phyloP scores from a whole-genome alignment of 352 stramenopile genomes.

The Peronospora farinosa region DNA sequence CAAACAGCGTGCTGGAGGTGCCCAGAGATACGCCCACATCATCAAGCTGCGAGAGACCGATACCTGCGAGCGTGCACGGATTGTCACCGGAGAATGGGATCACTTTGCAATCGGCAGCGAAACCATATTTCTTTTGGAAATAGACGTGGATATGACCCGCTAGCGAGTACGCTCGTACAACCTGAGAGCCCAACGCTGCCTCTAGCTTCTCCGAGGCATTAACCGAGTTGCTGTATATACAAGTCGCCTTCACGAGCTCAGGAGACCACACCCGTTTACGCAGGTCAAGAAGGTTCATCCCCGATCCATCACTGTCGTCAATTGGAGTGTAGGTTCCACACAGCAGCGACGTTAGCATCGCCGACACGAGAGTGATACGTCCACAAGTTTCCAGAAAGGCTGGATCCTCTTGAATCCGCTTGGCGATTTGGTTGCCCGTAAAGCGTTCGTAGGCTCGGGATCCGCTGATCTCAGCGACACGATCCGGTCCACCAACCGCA shows the following conservation, averaged over 20 bases:
- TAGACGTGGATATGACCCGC: constrained; percentile 50
- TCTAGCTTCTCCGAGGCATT: constrained; percentile 24
- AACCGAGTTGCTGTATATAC: constrained; percentile 18
- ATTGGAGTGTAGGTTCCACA: constrained; percentile 59
- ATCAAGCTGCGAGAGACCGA: constrained; percentile 46
- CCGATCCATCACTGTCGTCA: constrained; percentile 72
- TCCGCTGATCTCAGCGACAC: constrained; percentile 62
- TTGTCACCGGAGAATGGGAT: constrained; percentile 82
- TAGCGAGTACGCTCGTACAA: constrained; percentile 39
- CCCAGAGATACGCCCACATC: constrained; percentile 61
- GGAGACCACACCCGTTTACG: constrained; percentile 47
- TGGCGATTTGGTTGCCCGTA: constrained; percentile 74
- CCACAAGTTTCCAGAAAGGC: constrained; percentile 40
- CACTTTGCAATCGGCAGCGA: constrained; percentile 47
- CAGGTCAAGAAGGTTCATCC: constrained; percentile 83
- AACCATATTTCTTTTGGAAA: constrained; percentile 62
- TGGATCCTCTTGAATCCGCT: constrained; percentile 41
- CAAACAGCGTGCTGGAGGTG: constrained; percentile 62
- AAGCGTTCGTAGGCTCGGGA: constrained; percentile 81
- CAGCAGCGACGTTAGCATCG: constrained; percentile 70
- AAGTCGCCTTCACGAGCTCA: constrained; percentile 37
- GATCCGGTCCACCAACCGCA: constrained; percentile 46
- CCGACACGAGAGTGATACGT: constrained; percentile 55
- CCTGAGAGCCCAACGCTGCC: constrained; percentile 30
- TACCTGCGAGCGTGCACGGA: constrained; percentile 62